Base-by-base conservation (phyloP, 148 eudicot species). In the Drosera capensis region DNA sequence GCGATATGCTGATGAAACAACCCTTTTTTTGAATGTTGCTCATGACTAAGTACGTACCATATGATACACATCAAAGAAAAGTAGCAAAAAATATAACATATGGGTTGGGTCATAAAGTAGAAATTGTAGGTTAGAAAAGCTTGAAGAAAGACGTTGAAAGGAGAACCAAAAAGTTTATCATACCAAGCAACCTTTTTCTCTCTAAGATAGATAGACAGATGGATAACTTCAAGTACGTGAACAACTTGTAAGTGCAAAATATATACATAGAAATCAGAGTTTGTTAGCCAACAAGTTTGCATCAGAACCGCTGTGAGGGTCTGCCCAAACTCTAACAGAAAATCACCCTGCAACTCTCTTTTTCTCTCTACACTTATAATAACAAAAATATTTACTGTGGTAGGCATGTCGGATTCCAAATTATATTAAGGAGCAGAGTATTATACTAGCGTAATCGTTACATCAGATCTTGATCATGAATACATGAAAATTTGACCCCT, bases 101-200 rank as follows among this genome's bases (percentile, higher is more conserved):
- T 9, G 18, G 13, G 70, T 64, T 74, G 72, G 80, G 69, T 74
- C 59, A 50, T 64, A 55, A 69, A n/a, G 74, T 64, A 68, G 73
- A 68, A 53, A 67, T 62, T 69, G 79, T 66, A 70, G 80, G 75
- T 70, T 70, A 59, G 80, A 74, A 74, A 66, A n/a, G n/a, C n/a
- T 62, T 59, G 29, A 31, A 58, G 61, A 51, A 51, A 58, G 75
- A 70, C 59, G 75, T 74, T 74, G 80, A 74, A 59, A 74, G 80
- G 48, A 62, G 67, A 74, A 59, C 80, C n/a, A n/a, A n/a, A 45
- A 67, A 65, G 70, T 62, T 70, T 52, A 63, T 60, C 70, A 61
- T 65, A 66, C 70, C 75, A 62, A 74, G 70, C 71, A 68, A 68
- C 58, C 63, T 34, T 0, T 34, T 15, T 34, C 38, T 34, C 38